Base-by-base conservation (phyloP, 768 basidiomycete species). In the Glaciozyma antarctica region DNA sequence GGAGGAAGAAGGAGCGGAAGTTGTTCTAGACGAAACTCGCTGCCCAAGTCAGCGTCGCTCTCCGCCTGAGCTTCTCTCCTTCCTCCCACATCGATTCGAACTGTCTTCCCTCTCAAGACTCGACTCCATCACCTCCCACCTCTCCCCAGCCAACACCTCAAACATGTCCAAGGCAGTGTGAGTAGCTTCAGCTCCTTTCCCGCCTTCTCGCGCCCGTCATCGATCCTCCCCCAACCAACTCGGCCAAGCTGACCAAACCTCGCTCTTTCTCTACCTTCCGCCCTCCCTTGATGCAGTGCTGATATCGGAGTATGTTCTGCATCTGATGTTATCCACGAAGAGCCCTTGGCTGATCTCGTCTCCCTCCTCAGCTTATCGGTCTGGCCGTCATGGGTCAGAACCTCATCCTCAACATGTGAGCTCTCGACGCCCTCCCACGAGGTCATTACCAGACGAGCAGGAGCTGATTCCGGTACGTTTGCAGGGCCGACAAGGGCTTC, bases 401-500 rank as follows among this genome's bases (percentile, higher is more conserved):
- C 71, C 64, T 73, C 16, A 73, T 73, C 64, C 70, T 73, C 64
- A 73, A 69, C 68, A 70, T 70, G 54, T 41, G 45, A 53, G 73
- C 71, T 70, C 65, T 69, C 61, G 49, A n/a, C n/a, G n/a, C n/a
- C n/a, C n/a, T n/a, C 55, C 60, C 44, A 26, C 70, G 74, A 57
- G 57, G 49, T 62, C 51, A 38, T 41, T 53, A 43, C 49, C 13
- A 51, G 4, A 24, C 9, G 49, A 6, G 9, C 26, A 15, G n/a
- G 13, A 15, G 10, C 55, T 61, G 56, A 74, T 5, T 5, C 19
- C 15, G 92, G 90, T 92, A 12, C n/a, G 13, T 21, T 21, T 90
- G 75, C 92, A 94, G 95, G 90, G 95, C 95, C 78, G 95, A 99
- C 82, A 99, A 99, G 80, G 95, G 95, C 60, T 99, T 92, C 81